Conservation (phyloP, 805 yeast species). For the Nakazawaea ishiwadae region DNA sequence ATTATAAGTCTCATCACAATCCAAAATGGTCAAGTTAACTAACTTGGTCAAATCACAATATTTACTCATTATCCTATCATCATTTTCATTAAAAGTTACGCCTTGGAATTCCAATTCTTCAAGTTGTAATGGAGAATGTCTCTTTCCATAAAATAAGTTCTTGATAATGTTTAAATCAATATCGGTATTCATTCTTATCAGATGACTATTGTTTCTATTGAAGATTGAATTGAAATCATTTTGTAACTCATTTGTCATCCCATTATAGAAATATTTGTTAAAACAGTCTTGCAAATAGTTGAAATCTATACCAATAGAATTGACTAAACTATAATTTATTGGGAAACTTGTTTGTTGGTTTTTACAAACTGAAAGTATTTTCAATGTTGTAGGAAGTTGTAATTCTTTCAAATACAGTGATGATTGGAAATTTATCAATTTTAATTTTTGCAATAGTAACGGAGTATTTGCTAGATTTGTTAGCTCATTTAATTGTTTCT, state of each 20-base stretch:
- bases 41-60: constrained; percentile 16
- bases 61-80: constrained; percentile 13
- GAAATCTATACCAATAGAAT: constrained; percentile 15
- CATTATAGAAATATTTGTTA: constrained; percentile 17
- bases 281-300: constrained; percentile 17
- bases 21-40: constrained; percentile 16
- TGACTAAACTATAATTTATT: constrained; percentile 12
- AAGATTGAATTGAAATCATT: constrained; percentile 13
- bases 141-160: not conserved
- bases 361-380: constrained; percentile 14
- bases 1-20: constrained; percentile 15
- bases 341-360: constrained; percentile 14
- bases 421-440: constrained; percentile 11
- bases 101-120: constrained; percentile 16
- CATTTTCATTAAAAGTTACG: constrained; percentile 14
- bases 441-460: constrained; percentile 11
- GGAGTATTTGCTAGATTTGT: no score
- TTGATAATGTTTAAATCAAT: constrained; percentile 5
- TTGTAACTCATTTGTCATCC: constrained; percentile 15
- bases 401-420: constrained; percentile 7
- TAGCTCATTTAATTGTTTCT: not conserved
- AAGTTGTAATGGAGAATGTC: constrained; percentile 13
- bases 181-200: not conserved
- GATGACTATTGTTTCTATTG: constrained; percentile 6
- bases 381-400: constrained; percentile 1